Base-by-base conservation (phyloP, 495 filamentous ascomycete species). In the Schizothecium vesticola region DNA sequence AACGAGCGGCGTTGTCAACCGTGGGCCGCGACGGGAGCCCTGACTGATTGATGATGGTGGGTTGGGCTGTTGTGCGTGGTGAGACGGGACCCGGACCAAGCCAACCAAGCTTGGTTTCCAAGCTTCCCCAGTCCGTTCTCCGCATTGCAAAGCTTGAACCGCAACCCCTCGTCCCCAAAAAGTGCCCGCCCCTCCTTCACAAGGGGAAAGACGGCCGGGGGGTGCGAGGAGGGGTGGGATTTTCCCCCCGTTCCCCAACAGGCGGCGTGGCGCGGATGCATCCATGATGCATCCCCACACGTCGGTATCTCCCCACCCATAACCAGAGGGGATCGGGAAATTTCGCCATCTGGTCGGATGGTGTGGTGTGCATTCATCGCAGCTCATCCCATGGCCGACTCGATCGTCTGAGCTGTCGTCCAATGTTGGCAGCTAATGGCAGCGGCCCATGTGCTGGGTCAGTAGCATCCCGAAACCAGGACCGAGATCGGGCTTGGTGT, bases 181-280 rank as follows among this genome's bases (percentile, higher is more conserved):
- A 7, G 21, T 3, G 26, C 56, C 22, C 43, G 57, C 61, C 62
- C 69, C 61, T 56, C 65, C 56, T 43, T 23, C 11, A 23, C 56
- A 22, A 11, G 21, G 57, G 57, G 57, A 22, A 12, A 21, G 51
- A 56, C 51, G 6, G 36, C 21, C 31, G 55, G 61, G 61, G 31
- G 59, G 63, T n/a, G n/a, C n/a, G 28, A 43, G 33, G 33, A 43
- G 33, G 33, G 33, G 33, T 43, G 36, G 16, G 5, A 51, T 51
- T 16, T 62, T 66, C 68, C 58, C 65, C 69, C 69, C 65, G 66
- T 68, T 68, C 69, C 65, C 69, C 69, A 71, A 71, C 62, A 65
- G 59, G 28, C 61, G 22, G 26, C n/a, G 22, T 11, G 29, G 51
- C 36, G 56, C 22, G 33, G 63, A 56, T 43, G 23, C 68, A 66